phyloP scores from a whole-genome alignment of 257 asterid genomes.

The Ajuga chamaepitys region DNA sequence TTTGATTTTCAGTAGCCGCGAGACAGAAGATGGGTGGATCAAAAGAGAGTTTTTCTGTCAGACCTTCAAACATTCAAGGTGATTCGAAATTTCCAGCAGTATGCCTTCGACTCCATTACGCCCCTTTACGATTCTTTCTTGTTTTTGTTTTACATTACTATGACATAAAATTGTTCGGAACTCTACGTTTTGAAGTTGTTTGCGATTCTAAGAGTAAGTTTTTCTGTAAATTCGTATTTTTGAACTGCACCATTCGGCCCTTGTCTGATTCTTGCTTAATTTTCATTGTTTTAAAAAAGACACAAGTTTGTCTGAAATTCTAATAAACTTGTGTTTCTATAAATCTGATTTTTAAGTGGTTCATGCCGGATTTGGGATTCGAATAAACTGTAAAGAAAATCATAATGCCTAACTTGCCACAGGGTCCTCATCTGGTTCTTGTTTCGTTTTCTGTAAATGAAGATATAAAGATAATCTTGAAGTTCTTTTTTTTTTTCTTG shows the following conservation, averaged over 20 bases:
- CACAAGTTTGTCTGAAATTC: neutral
- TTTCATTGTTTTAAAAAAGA: neutral
- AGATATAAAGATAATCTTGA: neutral
- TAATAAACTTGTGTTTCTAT: neutral
- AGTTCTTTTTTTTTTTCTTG: neutral
- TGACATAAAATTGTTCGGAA: too few relatives aligned
- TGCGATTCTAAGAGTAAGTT: too few relatives aligned
- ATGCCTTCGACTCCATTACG: too few relatives aligned
- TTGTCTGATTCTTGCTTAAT: neutral
- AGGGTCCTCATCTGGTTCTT: neutral
- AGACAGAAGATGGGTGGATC: constrained; percentile 46
- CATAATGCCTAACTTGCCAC: too few relatives aligned
- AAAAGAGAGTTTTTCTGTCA: constrained; percentile 43
- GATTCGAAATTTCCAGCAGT: constrained; percentile 7
- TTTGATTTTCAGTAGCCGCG: neutral
- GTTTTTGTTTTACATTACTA: too few relatives aligned
- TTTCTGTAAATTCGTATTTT: neutral
- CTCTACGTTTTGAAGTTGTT: too few relatives aligned
- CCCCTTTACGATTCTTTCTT: too few relatives aligned
- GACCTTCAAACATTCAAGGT: constrained; percentile 52
- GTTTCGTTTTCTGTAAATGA: neutral
- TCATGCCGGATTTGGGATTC: neutral
- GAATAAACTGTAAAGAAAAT: too few relatives aligned
- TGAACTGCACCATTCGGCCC: neutral
- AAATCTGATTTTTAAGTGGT: neutral